Evolutionary conservation across 176 grass and related monocot genomes (phyloP).

Genomic region (Eremochloa ophiuroides): DNA sequence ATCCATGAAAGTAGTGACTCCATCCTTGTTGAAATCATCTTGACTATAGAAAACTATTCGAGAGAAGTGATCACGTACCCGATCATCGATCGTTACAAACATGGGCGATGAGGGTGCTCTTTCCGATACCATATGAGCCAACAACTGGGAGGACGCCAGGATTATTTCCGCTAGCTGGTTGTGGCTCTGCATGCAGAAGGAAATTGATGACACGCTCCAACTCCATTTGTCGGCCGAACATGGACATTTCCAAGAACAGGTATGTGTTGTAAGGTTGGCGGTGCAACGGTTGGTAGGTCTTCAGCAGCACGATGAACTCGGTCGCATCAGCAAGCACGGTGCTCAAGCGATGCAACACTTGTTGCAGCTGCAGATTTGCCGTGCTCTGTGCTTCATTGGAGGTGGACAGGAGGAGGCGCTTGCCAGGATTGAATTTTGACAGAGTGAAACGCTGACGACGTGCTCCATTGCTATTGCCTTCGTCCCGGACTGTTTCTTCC

Average conservation of each 20-base stretch:
- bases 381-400: too few relatives aligned
- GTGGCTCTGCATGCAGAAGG: background rate
- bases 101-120: too few relatives aligned
- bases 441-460: too few relatives aligned
- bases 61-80: background rate
- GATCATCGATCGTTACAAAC: too few relatives aligned
- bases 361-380: too few relatives aligned
- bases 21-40: background rate
- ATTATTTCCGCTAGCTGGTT: background rate
- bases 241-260: background rate
- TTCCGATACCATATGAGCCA: background rate
- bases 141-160: background rate
- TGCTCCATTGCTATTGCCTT: too few relatives aligned
- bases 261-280: too few relatives aligned
- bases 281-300: background rate
- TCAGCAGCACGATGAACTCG: background rate
- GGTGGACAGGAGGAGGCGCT: background rate
- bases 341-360: background rate
- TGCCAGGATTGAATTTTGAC: background rate
- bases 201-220: background rate
- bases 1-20: too few relatives aligned
- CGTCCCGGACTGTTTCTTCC: too few relatives aligned
- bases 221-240: too few relatives aligned
- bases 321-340: background rate
- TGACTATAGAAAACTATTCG: background rate